Base-by-base conservation (phyloP, 2,329 filamentous ascomycete species). In the Ceratocystis smalleyi region DNA sequence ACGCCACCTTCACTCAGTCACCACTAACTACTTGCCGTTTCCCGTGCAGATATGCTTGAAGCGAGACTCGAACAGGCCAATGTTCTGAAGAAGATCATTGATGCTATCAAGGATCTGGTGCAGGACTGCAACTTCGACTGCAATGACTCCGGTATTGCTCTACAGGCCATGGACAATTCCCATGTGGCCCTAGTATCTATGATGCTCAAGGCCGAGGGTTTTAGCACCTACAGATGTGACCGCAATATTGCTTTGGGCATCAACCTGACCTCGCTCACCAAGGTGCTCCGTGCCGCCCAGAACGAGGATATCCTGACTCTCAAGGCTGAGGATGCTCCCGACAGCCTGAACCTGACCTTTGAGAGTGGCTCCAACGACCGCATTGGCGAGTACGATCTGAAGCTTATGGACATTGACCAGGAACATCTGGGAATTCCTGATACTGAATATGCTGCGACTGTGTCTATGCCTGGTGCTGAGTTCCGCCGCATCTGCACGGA, bases 61-160 rank as follows among this genome's bases (percentile, higher is more conserved):
- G 94, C 94, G 84, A 88, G 91, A 78, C 83, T 99, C 77, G 88
- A 94, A 75, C 91, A 97, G 82, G 92, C 95, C 68, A 82, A 84
- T 73, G 82, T 95, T 75, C 83, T 99, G 75, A 99, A 99, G 82
- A 96, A 94, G 88, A 89, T 97, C 68, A 91, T 99, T 72, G 95
- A 99, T 75, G 90, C 95, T 71, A 96, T 99, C 85, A 97, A 96
- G 78, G 94, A 99, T 73, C 85, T 99, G 62, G 94, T 99, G 63
- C 94, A 97, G 77, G 94, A 99, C 79, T 99, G 94, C 86, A 99
- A 99, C 79, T 99, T 99, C 79, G 94, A 99, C 82, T 99, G 95
- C 87, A 99, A 97, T 87, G 95, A 99, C 82, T 92, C 90, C 64
- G 94, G 94, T 68, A 94, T 99, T 73, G 91, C 92, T 62, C 88